These are phyloP conservation scores for Mucor circinelloides DNA, from an alignment of 371 early-diverging fungal genomes.

Conservation along the genomic window DNA sequence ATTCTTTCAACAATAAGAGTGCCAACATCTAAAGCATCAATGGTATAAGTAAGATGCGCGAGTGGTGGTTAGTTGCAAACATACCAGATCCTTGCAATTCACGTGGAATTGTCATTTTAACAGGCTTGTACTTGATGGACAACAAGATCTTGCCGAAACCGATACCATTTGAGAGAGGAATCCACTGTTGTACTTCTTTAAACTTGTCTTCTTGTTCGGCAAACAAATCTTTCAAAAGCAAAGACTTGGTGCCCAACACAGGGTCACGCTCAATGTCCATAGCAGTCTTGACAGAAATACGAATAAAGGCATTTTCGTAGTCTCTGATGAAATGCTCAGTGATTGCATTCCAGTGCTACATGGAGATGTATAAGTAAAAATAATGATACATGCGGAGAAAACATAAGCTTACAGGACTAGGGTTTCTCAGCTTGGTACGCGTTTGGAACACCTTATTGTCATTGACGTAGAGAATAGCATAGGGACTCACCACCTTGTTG, in stretches of 20 bases:
- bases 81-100: constrained; percentile 35
- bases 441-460: constrained; percentile 45
- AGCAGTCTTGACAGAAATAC: constrained; percentile 37
- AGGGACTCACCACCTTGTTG: constrained; percentile 38
- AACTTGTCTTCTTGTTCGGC: constrained; percentile 31
- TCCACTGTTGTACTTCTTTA: constrained; percentile 40
- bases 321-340: constrained; percentile 41
- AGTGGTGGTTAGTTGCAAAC: not conserved
- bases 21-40: constrained; percentile 32
- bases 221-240: constrained; percentile 32
- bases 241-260: constrained; percentile 32
- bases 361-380: not conserved
- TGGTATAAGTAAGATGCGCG: not conserved
- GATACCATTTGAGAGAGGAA: constrained; percentile 37
- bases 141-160: constrained; percentile 48
- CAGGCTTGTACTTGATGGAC: constrained; percentile 43
- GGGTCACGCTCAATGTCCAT: constrained; percentile 45
- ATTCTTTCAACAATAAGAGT: constrained; percentile 40
- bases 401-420: constrained; percentile 35
- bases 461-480: constrained; percentile 43
- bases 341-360: constrained; percentile 44
- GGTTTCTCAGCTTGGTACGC: constrained; percentile 36
- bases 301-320: constrained; percentile 20
- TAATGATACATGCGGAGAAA: not conserved
- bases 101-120: constrained; percentile 36